Evolutionary conservation across 1,284 basidiomycete genomes (phyloP).

Genomic region (Cronartium quercuum): DNA sequence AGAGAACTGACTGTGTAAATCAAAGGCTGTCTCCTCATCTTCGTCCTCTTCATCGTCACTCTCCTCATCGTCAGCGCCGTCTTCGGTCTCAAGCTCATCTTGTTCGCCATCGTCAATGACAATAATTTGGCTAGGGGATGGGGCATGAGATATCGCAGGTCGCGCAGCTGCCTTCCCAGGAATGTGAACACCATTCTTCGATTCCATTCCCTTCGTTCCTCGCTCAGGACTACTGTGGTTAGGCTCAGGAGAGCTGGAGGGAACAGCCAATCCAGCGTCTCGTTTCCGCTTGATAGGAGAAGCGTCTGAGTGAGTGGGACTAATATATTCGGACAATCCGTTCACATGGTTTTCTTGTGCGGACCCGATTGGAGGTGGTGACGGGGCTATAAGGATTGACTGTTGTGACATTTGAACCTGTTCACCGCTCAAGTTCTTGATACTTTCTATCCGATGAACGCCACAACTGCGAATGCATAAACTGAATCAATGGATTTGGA

Average conservation of each 20-base stretch:
- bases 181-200: not conserved
- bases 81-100: not conserved
- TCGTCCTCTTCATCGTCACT: slow-evolving; percentile 1
- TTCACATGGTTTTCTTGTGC: not conserved
- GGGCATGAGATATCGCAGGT: not conserved
- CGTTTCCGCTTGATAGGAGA: slow-evolving; percentile 2
- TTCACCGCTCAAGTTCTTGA: no score
- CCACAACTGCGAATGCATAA: no score
- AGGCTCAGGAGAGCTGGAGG: no score
- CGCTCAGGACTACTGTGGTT: no score
- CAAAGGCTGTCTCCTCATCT: not conserved
- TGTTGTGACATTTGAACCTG: not conserved
- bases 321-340: not conserved
- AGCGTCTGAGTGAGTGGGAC: not conserved
- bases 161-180: not conserved
- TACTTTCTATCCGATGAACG: no score
- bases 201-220: not conserved
- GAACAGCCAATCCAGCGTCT: not conserved
- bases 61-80: not conserved
- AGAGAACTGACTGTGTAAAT: not conserved
- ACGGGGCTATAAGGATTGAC: not conserved
- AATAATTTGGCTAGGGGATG: not conserved
- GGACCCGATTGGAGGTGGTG: not conserved
- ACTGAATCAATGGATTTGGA: no score
- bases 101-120: not conserved